Base-by-base conservation (phyloP, 768 basidiomycete species). In the Dentipellis sp. region DNA sequence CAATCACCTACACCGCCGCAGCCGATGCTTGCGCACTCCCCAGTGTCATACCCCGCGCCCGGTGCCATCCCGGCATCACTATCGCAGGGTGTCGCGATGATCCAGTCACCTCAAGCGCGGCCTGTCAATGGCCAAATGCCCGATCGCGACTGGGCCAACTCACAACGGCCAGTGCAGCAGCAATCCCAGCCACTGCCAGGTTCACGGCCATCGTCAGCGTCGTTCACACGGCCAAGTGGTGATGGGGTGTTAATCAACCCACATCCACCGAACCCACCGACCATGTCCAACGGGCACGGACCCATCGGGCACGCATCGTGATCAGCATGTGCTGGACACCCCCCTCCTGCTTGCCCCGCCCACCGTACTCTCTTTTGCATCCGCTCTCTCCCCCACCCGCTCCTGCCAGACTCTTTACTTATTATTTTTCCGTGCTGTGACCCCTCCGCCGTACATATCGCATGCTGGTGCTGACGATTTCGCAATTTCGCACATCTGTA, bases 61-160 rank as follows among this genome's bases (percentile, higher is more conserved):
- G 61, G 59, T 22, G n/a, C 47, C 12, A 71, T 78, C 29, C 76
- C 76, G 4, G 53, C 68, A 2, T 72, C 78, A 12, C 67, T 77
- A 21, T 75, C 77, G 16, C 78, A 76, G 58, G 69, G 71, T 29
- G 67, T 65, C 9, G 66, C 69, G 64, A 70, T 74, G 72, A 68
- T 74, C 47, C 78, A 78, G 65, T 72, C 71, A 56, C 66, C 65
- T 37, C 67, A 69, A 46, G n/a, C 23, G 9, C 56, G 39, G 19
- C 23, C 29, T 6, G 57, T 66, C 35, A 68, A 68, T 29, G 53
- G 35, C 17, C 49, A 52, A 16, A 14, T 37, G 14, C 21, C 38
- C 16, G 63, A 61, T 34, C 11, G n/a, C 12, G 62, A 64, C 16
- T 64, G 63, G 63, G 50, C 38, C 10, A 36, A 23, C 39, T 4